Conservation (phyloP, 148 eudicot genomes). For the Beta vulgaris region DNA sequence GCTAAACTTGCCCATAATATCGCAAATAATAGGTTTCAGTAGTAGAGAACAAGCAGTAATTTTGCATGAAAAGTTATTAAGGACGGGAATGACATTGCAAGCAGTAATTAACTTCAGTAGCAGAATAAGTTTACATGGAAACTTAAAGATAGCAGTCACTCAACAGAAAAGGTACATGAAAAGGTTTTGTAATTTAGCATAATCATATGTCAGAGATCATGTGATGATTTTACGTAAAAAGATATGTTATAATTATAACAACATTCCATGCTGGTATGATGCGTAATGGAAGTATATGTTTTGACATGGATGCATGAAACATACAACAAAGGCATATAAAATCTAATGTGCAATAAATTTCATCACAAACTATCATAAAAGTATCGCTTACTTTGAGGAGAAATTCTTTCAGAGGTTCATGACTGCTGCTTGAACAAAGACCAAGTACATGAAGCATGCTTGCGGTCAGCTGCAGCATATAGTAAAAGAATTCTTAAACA, state of each 20-base stretch:
- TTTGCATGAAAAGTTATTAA: too few relatives aligned
- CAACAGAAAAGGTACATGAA: not conserved
- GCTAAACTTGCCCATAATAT: not conserved
- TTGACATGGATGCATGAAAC: not conserved
- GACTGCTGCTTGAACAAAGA: conserved; percentile 56
- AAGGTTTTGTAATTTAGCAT: not conserved
- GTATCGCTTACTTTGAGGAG: conserved; percentile 61
- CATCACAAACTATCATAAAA: not conserved
- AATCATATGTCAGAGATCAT: not conserved
- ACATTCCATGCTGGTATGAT: too few relatives aligned
- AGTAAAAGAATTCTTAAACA: not conserved
- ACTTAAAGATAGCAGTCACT: not conserved
- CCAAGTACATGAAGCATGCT: conserved; percentile 86
- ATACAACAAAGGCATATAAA: not conserved
- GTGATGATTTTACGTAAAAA: too few relatives aligned
- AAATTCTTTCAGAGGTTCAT: conserved; percentile 53
- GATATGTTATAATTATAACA: too few relatives aligned
- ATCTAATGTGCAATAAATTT: not conserved
- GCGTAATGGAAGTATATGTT: too few relatives aligned
- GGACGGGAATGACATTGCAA: too few relatives aligned
- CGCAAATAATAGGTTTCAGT: not conserved
- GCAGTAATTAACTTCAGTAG: not conserved
- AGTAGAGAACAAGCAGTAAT: too few relatives aligned
- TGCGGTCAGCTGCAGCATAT: conserved; percentile 67
- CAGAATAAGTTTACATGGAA: not conserved